Percentiles rank a stretch among this genome's conserved stretches.
Evolutionary conservation across 441 rosid genomes (phyloP).

Genomic region (Corymbia citriodora): DNA sequence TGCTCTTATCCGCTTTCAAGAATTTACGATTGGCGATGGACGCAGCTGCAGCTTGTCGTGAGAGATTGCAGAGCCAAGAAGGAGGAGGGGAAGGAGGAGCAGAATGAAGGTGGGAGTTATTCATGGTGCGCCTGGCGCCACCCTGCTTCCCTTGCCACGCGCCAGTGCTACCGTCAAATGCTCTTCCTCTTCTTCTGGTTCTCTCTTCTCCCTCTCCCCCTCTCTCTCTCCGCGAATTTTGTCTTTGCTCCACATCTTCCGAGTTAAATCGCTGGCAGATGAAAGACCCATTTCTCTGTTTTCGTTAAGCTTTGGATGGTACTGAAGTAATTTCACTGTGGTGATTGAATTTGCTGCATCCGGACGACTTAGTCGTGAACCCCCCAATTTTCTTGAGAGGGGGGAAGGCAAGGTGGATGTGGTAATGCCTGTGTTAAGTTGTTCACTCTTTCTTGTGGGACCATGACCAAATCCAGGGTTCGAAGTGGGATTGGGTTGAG

Average conservation of each 20-base stretch:
- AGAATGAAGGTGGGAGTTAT: slow-evolving; percentile 25
- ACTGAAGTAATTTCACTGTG: too few species aligned
- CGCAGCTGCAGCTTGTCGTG: not conserved
- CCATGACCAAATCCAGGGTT: not conserved
- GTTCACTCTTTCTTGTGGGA: too few species aligned
- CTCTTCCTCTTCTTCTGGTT: not conserved
- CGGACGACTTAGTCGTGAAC: not conserved
- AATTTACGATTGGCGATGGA: not conserved
- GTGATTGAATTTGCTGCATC: too few species aligned
- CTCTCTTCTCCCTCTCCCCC: not conserved
- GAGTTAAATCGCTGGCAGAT: not conserved
- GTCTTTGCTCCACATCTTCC: not conserved
- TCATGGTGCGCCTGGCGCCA: not conserved
- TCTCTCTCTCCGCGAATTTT: too few species aligned
- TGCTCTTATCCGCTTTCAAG: not conserved
- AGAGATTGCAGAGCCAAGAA: not conserved
- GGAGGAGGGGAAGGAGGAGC: not conserved
- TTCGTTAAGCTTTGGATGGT: not conserved
- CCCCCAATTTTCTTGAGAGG: not conserved
- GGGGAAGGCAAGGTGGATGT: not conserved
- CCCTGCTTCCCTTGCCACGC: not conserved
- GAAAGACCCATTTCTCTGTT: not conserved
- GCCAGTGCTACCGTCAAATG: not conserved
- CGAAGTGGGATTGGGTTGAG: not conserved
- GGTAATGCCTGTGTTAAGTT: not conserved